Base-by-base conservation (phyloP, 495 filamentous ascomycete species). In the Eremomyces bilateralis region DNA sequence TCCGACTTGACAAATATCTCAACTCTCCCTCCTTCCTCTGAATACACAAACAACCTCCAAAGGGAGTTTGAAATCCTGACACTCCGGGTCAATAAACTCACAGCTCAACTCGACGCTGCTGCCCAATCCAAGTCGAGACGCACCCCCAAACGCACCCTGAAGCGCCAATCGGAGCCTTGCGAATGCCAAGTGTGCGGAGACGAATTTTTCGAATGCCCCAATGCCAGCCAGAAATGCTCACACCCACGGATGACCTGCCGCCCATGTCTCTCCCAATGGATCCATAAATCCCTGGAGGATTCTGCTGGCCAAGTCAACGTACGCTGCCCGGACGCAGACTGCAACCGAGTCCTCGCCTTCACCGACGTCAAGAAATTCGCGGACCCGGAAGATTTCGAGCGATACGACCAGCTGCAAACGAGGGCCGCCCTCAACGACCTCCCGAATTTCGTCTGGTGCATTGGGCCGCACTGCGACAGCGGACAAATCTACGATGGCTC, bases 381-480 rank as follows among this genome's bases (percentile, higher is more conserved):
- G 6, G 17, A 11, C 10, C 8, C 6, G 17, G 30, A 11, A 32
- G 30, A 10, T 8, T 32, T 10, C 30, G 30, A 8, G 6, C 10
- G 43, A 16, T 53, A 50, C 40, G 53, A 57, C 42, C 16, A 31
- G 21, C 41, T 51, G 2, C 24, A 37, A 0, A 29, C 42, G 15
- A 36, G 45, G 15, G 21, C 32, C 3, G 40, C 42, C 20, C 46
- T 60, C 6, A 37, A 46, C 12, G 38, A 38, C 10, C 43, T 52
- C 12, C 50, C 53, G 4, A 43, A 50, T 38, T 60, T 61, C 47
- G 38, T 46, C 0, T 58, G 56, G 53, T 60, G 58, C 33, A 39
- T 52, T 16, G 35, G 35, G 12, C 34, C 43, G 8, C 39, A 41
- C 21, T 61, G 57, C 42, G 27, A 41, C 4, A 52, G 47, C 4